Conservation (phyloP, 768 basidiomycete genomes). For the Tylopilus sp. region DNA sequence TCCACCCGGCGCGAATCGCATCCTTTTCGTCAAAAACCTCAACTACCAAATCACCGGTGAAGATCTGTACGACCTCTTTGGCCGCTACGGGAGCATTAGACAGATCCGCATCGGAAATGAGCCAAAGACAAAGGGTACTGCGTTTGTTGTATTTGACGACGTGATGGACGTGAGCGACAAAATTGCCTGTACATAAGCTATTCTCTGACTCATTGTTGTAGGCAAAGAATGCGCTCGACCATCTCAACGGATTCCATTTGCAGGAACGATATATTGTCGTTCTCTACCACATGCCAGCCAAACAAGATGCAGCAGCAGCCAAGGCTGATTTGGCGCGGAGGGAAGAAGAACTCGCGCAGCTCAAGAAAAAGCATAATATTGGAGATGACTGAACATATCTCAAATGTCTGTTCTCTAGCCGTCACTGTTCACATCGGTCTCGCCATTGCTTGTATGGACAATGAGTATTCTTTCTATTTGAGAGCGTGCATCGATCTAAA, state of each 20-base stretch:
- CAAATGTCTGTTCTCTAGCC: slow-evolving; percentile 10
- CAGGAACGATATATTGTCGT: slow-evolving; percentile 99
- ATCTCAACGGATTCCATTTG: slow-evolving; percentile 96
- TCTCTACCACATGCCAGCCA: slow-evolving; percentile 96
- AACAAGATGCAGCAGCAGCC: slow-evolving; percentile 89
- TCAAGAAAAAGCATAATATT: slow-evolving; percentile 86
- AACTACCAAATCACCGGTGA: slow-evolving; percentile 92
- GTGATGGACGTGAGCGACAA: slow-evolving; percentile 79
- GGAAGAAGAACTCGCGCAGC: slow-evolving; percentile 83
- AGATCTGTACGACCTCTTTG: slow-evolving; percentile 95
- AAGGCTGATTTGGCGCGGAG: slow-evolving; percentile 89
- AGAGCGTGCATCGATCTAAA: slow-evolving; percentile 7
- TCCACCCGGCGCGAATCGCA: slow-evolving; percentile 89
- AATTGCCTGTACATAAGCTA: neutral
- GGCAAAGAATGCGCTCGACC: slow-evolving; percentile 96
- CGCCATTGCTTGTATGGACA: slow-evolving; percentile 1
- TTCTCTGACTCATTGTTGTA: slow-evolving; percentile 34
- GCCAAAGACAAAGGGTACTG: slow-evolving; percentile 90
- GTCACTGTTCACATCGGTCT: neutral
- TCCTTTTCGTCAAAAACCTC: slow-evolving; percentile 90
- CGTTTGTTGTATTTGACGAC: slow-evolving; percentile 95
- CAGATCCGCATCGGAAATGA: slow-evolving; percentile 94
- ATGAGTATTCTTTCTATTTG: slow-evolving; percentile 7
- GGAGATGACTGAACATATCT: slow-evolving; percentile 55
- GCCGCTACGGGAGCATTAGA: slow-evolving; percentile 93